phyloP scores from a whole-genome alignment of 225 moss, liverwort and hornwort genomes.

The Pseudisothecium myosuroides region DNA sequence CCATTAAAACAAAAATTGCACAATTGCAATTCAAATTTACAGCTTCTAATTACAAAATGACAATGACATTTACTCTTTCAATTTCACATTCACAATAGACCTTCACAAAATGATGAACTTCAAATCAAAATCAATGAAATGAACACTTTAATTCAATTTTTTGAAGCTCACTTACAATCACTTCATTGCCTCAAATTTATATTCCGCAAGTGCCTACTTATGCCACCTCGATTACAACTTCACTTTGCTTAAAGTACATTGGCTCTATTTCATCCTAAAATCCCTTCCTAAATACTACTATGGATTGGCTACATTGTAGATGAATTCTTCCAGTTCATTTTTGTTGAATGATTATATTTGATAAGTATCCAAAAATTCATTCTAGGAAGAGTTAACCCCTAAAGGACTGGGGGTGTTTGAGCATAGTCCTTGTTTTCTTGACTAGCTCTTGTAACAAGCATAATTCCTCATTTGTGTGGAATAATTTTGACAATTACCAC shows the following conservation, averaged over 20 bases:
- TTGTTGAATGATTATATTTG: not conserved
- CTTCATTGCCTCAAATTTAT: not conserved
- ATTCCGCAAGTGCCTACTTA: rapidly evolving
- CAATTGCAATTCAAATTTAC: rapidly evolving
- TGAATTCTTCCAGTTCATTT: not conserved
- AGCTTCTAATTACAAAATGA: not conserved
- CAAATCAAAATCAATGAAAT: not conserved
- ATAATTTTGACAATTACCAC: too few relatives aligned
- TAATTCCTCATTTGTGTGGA: too few relatives aligned
- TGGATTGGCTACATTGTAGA: not conserved
- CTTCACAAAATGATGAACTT: not conserved
- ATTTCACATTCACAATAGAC: not conserved
- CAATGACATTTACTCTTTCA: not conserved
- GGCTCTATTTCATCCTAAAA: not conserved
- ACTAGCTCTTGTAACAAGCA: too few relatives aligned
- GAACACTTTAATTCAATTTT: not conserved
- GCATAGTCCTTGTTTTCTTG: too few relatives aligned
- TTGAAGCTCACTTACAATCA: not conserved
- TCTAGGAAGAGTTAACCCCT: too few relatives aligned
- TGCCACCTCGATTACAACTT: not conserved
- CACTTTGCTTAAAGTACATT: not conserved
- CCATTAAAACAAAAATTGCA: not conserved
- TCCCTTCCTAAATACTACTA: not conserved
- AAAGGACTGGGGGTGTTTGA: too few relatives aligned
- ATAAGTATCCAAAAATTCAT: too few relatives aligned